Evolutionary conservation across 768 basidiomycete genomes (phyloP), one percentile per base, ranked within the genome.

Genomic region (Xerocomellus intermedius): DNA sequence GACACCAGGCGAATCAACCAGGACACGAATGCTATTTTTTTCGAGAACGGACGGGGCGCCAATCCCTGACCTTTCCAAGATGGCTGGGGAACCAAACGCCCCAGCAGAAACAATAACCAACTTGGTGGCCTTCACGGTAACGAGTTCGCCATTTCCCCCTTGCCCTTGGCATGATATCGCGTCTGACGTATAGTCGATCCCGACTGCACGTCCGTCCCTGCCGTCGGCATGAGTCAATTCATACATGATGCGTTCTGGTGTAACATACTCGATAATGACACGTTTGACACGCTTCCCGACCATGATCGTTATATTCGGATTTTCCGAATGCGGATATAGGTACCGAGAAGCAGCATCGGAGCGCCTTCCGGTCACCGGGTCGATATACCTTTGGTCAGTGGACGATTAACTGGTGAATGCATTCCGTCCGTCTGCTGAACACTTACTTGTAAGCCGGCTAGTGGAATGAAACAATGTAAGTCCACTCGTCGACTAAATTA

Each of bases 1-100:
- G 1, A 94, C 90, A 8, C 86, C 87, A 5, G 88, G 88, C 8
- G 91, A 79, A 50, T 90, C 83, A 10, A 87, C 77, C 9, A 82
- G 43, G 50, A 77, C 71, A 8, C 63, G 55, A 38, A 91, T 74
- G 2, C 73, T 75, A 47, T 79, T 66, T 43, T 70, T 71, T 42
- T 77, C 62, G 32, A 91, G 72, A 8, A 85, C 58, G 0, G 69
- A 64, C 4, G 65, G 59, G 1, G 79, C 75, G 3, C 90, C 91
- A 50, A 94, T 85, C 8, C 91, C 88, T 0, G 85, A 87, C 30
- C 82, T 73, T 57, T 85, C 82, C 12, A 85, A 69, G 19, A 85
- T 81, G 2, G 78, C 65, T 1, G 83, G 79, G 0, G 82, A 81
- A 2, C 83, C 83, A 52, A 85, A 80, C 0, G 82, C 73, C 0